Conservation (phyloP, 441 rosid species). For the Jatropha podagrica region DNA sequence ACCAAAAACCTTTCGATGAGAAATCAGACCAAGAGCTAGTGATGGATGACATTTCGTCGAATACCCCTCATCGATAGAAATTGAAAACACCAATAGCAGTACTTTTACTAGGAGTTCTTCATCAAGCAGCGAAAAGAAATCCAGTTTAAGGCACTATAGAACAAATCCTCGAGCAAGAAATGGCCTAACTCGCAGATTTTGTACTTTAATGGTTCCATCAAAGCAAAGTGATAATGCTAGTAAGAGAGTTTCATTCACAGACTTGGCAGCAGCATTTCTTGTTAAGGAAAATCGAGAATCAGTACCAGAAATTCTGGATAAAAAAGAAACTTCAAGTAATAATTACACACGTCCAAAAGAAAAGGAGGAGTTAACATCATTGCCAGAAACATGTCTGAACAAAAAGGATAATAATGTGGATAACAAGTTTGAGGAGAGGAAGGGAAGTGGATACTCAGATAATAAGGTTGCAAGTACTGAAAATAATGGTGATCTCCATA, state of each 20-base stretch:
- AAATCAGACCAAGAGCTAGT: constrained; percentile 7
- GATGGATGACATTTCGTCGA: constrained; percentile 21
- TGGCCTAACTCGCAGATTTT: constrained; percentile 18
- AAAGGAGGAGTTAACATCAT: not conserved
- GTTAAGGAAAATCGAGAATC: not conserved
- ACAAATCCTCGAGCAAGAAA: constrained; percentile 6
- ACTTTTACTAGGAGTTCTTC: constrained; percentile 25
- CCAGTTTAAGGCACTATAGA: constrained; percentile 15
- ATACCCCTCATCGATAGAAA: constrained; percentile 21
- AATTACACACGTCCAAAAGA: not conserved
- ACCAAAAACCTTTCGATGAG: not conserved
- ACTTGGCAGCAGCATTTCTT: constrained; percentile 15
- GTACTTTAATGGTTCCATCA: constrained; percentile 5
- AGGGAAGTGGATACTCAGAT: not conserved
- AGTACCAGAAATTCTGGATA: not conserved
- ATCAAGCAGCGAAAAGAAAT: constrained; percentile 29
- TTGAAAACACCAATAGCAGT: constrained; percentile 17
- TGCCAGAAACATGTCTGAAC: not conserved
- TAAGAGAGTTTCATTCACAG: constrained; percentile 35
- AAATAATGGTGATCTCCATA: not conserved
- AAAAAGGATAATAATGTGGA: not conserved
- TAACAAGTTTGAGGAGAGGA: not conserved
- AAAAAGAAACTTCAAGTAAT: not conserved
- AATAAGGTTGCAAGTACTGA: not conserved
- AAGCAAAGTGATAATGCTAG: constrained; percentile 1